Evolutionary conservation across 371 early-diverging fungal species (phyloP), one percentile per base, ranked within the genome.

Genomic region (Actinomortierella ambigua): DNA sequence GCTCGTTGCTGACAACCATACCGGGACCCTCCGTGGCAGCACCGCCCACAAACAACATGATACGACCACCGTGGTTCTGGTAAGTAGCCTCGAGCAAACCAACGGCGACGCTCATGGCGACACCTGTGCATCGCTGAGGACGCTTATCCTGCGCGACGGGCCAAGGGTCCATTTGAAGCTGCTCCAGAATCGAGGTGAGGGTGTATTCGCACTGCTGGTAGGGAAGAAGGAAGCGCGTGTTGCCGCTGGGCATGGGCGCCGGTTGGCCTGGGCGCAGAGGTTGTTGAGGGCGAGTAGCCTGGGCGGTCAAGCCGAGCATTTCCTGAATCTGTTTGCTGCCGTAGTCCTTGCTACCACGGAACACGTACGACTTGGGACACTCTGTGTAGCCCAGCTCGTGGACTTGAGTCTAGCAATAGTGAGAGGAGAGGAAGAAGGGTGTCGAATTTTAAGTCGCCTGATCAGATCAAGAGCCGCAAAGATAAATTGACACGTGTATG

Each of bases 1-100:
- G 87, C 71, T 97, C 98, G 18, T 87, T 81, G 17, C 96, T 90
- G 0, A 98, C 96, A 47, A 99, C 93, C 81, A 91, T 87, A 50
- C 99, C 99, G 47, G 99, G 99, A 1, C 99, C 99, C 69, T 94
- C 96, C 0, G 99, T 99, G 44, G 94, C 93, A 27, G 99, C 94
- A 27, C 99, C 99, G 61, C 99, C 99, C 53, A 90, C 83, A 84
- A 99, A 99, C 28, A 99, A 69, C 89, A 99, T 93, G 69, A 98
- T 90, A 54, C 99, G 91, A 8, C 95, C 96, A 20, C 98, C 97
- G 4, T 95, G 90, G 65, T 95, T 94, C 60, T 93, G 96, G 80
- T 93, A 98, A 0, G 95, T 88, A 11, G 87, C 87, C 81, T 99
- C 99, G 64, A 99, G 81, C 22, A 99, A 81, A 3, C 95, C 91